Evolutionary conservation across 495 filamentous ascomycete species (phyloP), one percentile per base, ranked within the genome.

Genomic region (Chaetomium tenue): DNA sequence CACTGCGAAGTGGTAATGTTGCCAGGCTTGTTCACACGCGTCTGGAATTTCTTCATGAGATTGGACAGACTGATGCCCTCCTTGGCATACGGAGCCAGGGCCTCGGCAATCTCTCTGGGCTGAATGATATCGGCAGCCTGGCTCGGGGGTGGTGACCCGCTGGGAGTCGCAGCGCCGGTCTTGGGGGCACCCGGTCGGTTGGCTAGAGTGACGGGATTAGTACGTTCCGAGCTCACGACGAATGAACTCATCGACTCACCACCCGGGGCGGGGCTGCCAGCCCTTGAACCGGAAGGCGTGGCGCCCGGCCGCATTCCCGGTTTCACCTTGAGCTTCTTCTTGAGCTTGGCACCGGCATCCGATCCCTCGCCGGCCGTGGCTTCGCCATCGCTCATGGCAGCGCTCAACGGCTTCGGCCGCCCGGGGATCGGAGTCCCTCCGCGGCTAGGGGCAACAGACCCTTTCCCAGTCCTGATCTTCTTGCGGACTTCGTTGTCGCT

Each of bases 401-500:
- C 87, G 22, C 82, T 82, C 44, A 77, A 56, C 76, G 80, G 64
- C 66, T 75, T 76, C 26, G 83, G 85, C 42, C 84, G 81, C 30
- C 84, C 87, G 18, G 77, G 78, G 15, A 87, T 77, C 63, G 87
- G 84, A 8, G 86, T 83, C 18, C 78, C 79, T 18, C 80, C 77
- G 12, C 80, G 79, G 54, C 76, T 77, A 2, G 76, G 69, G 55
- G 78, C 79, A 26, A 75, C 57, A 6, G 83, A 78, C n/a, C 68
- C 70, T 64, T 86, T 82, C 60, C 85, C 86, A 72, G 87, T 91
- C 78, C 94, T 96, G 46, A 84, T 81, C 83, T 96, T 97, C 80
- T 96, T 96, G 48, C 90, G 90, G 25, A 86, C 84, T 71, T 98
- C 94, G 65, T 89, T 93, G 55, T 92, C 95, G 77, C 91, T 95